Evolutionary conservation across 441 rosid genomes (phyloP).

Genomic region (Populus hybrid): DNA sequence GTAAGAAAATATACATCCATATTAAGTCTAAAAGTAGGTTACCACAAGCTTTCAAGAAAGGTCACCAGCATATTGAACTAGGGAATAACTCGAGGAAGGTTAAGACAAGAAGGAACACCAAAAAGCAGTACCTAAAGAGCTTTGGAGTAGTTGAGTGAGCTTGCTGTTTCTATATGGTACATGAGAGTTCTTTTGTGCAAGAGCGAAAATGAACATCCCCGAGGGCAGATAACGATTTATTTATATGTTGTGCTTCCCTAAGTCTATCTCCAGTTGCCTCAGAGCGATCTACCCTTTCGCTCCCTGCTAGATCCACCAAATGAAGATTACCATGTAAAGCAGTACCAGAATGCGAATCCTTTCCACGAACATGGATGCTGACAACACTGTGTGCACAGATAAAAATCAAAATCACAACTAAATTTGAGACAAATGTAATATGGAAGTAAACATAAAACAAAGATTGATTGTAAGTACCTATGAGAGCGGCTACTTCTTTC

Average conservation of each 20-base stretch:
- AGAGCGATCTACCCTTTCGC: slow-evolving; percentile 92
- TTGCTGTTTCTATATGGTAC: slow-evolving; percentile 96
- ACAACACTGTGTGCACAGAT: slow-evolving; percentile 57
- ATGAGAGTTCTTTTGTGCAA: slow-evolving; percentile 84
- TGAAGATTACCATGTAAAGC: slow-evolving; percentile 73
- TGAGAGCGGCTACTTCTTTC: slow-evolving; percentile 96
- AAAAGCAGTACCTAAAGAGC: slow-evolving; percentile 65
- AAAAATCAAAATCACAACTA: neutral
- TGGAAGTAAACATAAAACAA: neutral
- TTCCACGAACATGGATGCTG: slow-evolving; percentile 80
- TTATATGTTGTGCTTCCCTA: slow-evolving; percentile 88
- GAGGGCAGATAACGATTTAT: slow-evolving; percentile 91
- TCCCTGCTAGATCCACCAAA: slow-evolving; percentile 94
- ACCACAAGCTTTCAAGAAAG: neutral
- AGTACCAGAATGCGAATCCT: slow-evolving; percentile 59
- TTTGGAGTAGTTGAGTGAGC: slow-evolving; percentile 96
- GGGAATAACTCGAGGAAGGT: neutral
- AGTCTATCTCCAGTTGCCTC: slow-evolving; percentile 94
- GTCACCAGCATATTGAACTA: neutral
- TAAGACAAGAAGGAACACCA: neutral
- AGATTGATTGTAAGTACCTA: slow-evolving; percentile 45
- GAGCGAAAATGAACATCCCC: slow-evolving; percentile 93
- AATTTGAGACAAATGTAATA: neutral
- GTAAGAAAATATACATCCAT: neutral
- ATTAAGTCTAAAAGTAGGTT: neutral